Evolutionary conservation across 345 rosid species (phyloP).

Genomic region (Lenwebbia sp.): DNA sequence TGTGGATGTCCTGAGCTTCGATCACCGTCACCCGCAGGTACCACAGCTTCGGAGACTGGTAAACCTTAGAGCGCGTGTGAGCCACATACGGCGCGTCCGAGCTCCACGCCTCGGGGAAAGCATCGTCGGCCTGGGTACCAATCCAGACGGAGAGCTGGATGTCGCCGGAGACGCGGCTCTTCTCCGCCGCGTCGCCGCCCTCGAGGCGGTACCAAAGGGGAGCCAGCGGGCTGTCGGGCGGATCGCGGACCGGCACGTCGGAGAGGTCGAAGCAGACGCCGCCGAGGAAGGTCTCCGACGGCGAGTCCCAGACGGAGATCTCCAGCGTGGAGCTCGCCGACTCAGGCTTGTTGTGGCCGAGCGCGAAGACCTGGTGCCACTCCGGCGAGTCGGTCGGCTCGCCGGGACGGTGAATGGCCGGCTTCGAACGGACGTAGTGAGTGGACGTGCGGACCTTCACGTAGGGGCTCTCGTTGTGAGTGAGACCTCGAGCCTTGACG

Average conservation of each 20-base stretch:
- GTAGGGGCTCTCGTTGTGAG: constrained; percentile 48
- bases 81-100: constrained; percentile 82
- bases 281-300: constrained; percentile 66
- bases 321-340: constrained; percentile 51
- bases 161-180: constrained; percentile 53
- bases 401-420: constrained; percentile 45
- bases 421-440: constrained; percentile 37
- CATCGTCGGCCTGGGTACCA: constrained; percentile 90
- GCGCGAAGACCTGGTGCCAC: constrained; percentile 83
- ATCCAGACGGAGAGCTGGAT: constrained; percentile 93
- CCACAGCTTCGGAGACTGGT: constrained; percentile 95
- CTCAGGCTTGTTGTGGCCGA: constrained; percentile 40
- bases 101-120: constrained; percentile 89
- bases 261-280: constrained; percentile 88
- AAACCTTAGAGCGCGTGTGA: constrained; percentile 86
- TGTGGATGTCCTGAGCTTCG: constrained; percentile 83
- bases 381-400: constrained; percentile 60
- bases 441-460: constrained; percentile 53
- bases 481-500: constrained; percentile 67
- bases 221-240: constrained; percentile 86
- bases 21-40: constrained; percentile 74
- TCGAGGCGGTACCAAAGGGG: constrained; percentile 92
- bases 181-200: constrained; percentile 29
- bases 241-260: constrained; percentile 72
- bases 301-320: constrained; percentile 78